These are phyloP conservation scores for Candida anglica DNA, from an alignment of 805 yeast genomes.

Conservation along the genomic window DNA sequence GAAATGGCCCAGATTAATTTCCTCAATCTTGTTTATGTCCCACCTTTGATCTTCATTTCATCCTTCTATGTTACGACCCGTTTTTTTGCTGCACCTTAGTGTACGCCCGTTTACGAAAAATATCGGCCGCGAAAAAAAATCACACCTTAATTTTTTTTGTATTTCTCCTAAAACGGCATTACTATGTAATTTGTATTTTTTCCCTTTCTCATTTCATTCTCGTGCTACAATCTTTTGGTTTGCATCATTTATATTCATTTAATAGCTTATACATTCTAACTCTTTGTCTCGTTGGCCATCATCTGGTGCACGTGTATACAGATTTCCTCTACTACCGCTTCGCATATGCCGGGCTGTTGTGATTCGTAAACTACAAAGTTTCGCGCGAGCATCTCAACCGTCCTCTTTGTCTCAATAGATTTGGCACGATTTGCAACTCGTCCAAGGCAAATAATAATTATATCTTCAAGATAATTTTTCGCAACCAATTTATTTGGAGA, in stretches of 20 bases:
- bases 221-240: neutral
- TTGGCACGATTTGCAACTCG: slow-evolving; percentile 47
- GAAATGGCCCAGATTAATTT: too few relatives aligned
- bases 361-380: slow-evolving; percentile 44
- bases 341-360: slow-evolving; percentile 59
- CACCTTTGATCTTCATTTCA: too few relatives aligned
- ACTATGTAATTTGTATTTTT: too few relatives aligned
- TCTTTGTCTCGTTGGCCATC: slow-evolving; percentile 8
- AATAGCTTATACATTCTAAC: neutral
- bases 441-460: slow-evolving; percentile 36
- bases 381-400: slow-evolving; percentile 41
- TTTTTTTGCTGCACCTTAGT: too few relatives aligned
- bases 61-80: too few relatives aligned
- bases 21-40: too few relatives aligned
- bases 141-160: too few relatives aligned
- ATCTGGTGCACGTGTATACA: slow-evolving; percentile 21
- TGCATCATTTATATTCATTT: neutral
- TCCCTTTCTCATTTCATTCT: neutral
- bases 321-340: slow-evolving; percentile 65
- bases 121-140: too few relatives aligned
- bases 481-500: neutral
- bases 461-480: slow-evolving; percentile 20
- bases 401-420: slow-evolving; percentile 39
- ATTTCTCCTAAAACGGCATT: too few relatives aligned
- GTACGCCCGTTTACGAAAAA: too few relatives aligned